Conservation (phyloP, 1,284 basidiomycete species). For the Rhodotorula sp. region DNA sequence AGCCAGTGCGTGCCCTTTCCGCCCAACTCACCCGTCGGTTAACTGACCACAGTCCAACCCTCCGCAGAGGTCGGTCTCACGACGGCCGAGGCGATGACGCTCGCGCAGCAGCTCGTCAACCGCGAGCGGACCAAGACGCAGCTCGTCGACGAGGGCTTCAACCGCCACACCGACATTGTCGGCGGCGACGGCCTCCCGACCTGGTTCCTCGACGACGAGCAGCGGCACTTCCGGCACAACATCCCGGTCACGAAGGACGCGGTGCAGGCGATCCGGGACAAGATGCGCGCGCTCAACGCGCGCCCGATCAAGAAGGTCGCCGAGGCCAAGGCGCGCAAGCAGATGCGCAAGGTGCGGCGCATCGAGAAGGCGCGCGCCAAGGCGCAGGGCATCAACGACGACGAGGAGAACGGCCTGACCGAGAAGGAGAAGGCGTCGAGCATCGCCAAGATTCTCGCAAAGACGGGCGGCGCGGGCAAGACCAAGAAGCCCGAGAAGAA, state of each 20-base stretch:
- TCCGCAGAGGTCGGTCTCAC: conserved; percentile 74
- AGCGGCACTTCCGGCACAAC: conserved; percentile 89
- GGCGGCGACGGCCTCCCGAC: conserved; percentile 87
- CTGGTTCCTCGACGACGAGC: conserved; percentile 98
- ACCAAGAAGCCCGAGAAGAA: conserved; percentile 67
- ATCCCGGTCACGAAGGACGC: conserved; percentile 97
- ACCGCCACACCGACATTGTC: conserved; percentile 67
- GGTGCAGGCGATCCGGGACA: conserved; percentile 77
- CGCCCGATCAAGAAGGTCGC: conserved; percentile 98
- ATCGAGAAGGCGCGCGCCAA: conserved; percentile 94
- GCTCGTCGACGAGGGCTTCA: conserved; percentile 94
- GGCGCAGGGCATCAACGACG: conserved; percentile 88
- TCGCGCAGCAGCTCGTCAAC: conserved; percentile 92
- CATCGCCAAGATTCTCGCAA: conserved; percentile 84
- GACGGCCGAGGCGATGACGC: conserved; percentile 87
- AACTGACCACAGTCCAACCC: background rate
- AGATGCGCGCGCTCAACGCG: conserved; percentile 90
- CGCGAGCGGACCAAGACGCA: conserved; percentile 84
- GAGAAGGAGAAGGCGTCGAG: conserved; percentile 93
- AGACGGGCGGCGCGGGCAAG: conserved; percentile 65
- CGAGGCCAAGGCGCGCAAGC: conserved; percentile 97
- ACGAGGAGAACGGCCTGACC: conserved; percentile 68
- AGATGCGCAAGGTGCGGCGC: conserved; percentile 79
- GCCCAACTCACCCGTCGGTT: background rate
- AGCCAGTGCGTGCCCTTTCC: conserved; percentile 59